Evolutionary conservation across 2,329 filamentous ascomycete genomes (phyloP), one percentile per base, ranked within the genome.

Genomic region (Fusarium tjaetaba): DNA sequence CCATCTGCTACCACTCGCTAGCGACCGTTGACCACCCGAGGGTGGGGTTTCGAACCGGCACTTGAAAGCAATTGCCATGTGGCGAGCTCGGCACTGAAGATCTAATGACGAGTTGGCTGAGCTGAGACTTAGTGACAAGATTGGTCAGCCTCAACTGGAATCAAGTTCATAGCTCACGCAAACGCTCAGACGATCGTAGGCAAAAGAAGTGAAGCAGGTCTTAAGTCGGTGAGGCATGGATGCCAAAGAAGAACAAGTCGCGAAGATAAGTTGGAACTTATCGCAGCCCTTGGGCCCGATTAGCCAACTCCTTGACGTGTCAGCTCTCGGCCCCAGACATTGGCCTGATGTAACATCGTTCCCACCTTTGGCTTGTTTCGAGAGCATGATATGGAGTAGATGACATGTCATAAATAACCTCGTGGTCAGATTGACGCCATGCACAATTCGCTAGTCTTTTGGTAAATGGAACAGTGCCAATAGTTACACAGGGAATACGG

Each of bases 401-500:
- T 64, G 71, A 66, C 42, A 45, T 30, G 39, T 72, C 60, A 69
- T 39, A 32, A 53, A 59, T 20, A 28, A 20, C 36, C 28, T 57
- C 22, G 39, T 30, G 32, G 41, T 30, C 51, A 28, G 34, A 38
- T 55, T 38, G 58, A 34, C 30, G 51, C 34, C 18, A 70, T 57
- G 43, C 42, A 68, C 38, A 30, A 20, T 32, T 53, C 41, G 28
- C 39, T 55, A 24, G 16, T 55, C 49, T 30, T 30, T 30, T 30
- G 42, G 64, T 36, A 16, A 34, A 62, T 20, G 36, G 38, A 55
- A 39, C 32, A 52, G 46, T 41, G 41, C 38, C 36, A 42, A 42
- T 30, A 46, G 71, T 69, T 74, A 73, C 71, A 74, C 61, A 55
- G 18, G 22, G 32, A 61, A 59, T 46, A 49, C 66, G 57, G 43